Base-by-base conservation (phyloP, 345 rosid species). In the Raphanus sativus region DNA sequence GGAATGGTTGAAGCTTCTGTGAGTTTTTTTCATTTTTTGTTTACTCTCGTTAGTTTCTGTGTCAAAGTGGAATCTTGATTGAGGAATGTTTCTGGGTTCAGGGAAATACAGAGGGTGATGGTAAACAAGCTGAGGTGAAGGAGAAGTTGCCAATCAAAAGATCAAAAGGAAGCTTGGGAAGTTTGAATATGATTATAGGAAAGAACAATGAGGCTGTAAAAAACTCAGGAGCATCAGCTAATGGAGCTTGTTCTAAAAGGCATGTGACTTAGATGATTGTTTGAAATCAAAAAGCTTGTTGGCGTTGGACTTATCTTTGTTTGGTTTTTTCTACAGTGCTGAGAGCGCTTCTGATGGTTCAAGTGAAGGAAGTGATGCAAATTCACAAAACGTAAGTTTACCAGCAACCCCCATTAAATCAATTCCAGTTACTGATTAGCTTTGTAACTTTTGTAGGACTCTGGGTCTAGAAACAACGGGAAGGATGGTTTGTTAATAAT, bases 91-190 rank as follows among this genome's bases (percentile, higher is more conserved):
- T 62, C 75, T 62, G 61, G 24, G 8, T 86, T 77, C 67, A 94
- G 98, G 95, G 89, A 90, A 40, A 40, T 40, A 40, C 45, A 40
- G 97, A 90, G 77, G 80, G 85, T 50, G 98, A 92, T 80, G 88
- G 85, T 52, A 94, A 87, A 79, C 90, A 87, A 67, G 68, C 98
- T 83, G 97, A 92, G 24, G 88, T 42, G 58, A 94, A 94, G 82
- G 99, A 94, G 82, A 94, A 94, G 65, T 83, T 94, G 79, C 97
- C 99, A 64, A 88, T 92, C 73, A 94, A 94, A 89, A 90, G 99
- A 84, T 94, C 99, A 4, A 92, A 89, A 87, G 98, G 97, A 82
- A 92, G 98, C 81, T 85, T 94, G 85, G 98, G 98, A 73, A 94
- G 95, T 82, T 84, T 92, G 83, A 94, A 87, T 80, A 86, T 88